Evolutionary conservation across 1,284 basidiomycete species (phyloP), one percentile per base, ranked within the genome.

Genomic region (Malassezia psittaci): DNA sequence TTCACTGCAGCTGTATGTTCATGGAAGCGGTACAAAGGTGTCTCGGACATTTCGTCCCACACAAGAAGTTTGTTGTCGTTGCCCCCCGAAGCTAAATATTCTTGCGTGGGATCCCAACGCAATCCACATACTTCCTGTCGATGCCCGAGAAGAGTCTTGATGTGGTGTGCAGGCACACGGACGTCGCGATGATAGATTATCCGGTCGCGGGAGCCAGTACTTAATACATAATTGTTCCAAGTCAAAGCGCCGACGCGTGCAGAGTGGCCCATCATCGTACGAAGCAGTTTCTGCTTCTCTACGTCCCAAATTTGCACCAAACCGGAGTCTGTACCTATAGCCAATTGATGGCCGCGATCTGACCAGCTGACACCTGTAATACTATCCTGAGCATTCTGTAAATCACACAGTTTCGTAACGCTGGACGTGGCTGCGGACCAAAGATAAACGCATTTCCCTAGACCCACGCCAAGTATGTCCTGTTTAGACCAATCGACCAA

Each of bases 1-100:
- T 98, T 98, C 60, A 98, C 90, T 0, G 93, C 93, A 0, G 94
- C 93, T 2, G 86, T 87, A 72, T 98, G 94, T 63, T 96, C 88
- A 54, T 89, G 88, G 75, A 96, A 98, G 68, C 89, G 87, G 83
- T 86, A 90, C 13, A 96, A 77, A 1, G 91, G 91, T 24, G 65
- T 57, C 47, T 70, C 74, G 62, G 48, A 19, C 59, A 77, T 74
- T 45, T 77, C 78, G 77, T 94, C 90, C 90, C 93, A 98, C 52
- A 98, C 88, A 66, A 89, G 90, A 9, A 98, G 85, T 77, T 94
- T 93, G 78, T 98, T 98, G 77, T 98, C 94, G 76, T 98, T 98
- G 0, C 93, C 93, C 1, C 94, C 93, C 60, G 87, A 90, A 4
- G 93, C 93, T 2, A 98, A 81, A 63, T 83, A 84, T 49, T 85